A percentile compares a stretch with the other conserved stretches of the same genome.
These are phyloP conservation scores for Arthrobotrys musiformis DNA, from an alignment of 2,329 filamentous ascomycete species.

Conservation along the genomic window DNA sequence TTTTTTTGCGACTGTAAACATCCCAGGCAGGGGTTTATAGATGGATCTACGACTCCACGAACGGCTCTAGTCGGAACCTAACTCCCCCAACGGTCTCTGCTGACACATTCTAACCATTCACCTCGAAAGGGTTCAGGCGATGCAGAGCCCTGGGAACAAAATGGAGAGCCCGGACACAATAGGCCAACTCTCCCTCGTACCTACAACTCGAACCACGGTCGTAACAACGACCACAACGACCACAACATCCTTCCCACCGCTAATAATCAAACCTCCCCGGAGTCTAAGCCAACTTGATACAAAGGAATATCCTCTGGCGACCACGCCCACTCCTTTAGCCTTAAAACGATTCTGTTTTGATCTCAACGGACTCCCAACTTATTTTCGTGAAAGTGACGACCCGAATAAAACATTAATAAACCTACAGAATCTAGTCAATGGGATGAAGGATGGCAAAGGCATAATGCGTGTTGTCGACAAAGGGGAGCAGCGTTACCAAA, in stretches of 20 bases:
- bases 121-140: background rate
- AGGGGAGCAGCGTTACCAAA: constrained; percentile 58
- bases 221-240: constrained; percentile 60
- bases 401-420: constrained; percentile 67
- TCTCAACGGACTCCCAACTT: constrained; percentile 71
- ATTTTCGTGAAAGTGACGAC: constrained; percentile 73
- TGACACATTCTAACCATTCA: background rate
- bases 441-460: constrained; percentile 59
- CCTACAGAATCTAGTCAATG: constrained; percentile 58
- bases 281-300: constrained; percentile 71
- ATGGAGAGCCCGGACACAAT: constrained; percentile 56
- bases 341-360: constrained; percentile 82
- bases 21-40: background rate
- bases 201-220: constrained; percentile 60
- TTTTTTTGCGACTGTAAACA: background rate
- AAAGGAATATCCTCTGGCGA: constrained; percentile 89
- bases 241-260: constrained; percentile 59
- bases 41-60: background rate
- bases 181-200: constrained; percentile 60
- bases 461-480: constrained; percentile 59
- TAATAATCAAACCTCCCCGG: constrained; percentile 59
- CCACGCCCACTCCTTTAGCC: constrained; percentile 81
- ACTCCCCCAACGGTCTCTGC: background rate
- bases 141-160: constrained; percentile 23
- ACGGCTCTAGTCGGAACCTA: background rate